These are phyloP conservation scores for Populus deltoides DNA, from an alignment of 345 rosid species.

Conservation along the genomic window DNA sequence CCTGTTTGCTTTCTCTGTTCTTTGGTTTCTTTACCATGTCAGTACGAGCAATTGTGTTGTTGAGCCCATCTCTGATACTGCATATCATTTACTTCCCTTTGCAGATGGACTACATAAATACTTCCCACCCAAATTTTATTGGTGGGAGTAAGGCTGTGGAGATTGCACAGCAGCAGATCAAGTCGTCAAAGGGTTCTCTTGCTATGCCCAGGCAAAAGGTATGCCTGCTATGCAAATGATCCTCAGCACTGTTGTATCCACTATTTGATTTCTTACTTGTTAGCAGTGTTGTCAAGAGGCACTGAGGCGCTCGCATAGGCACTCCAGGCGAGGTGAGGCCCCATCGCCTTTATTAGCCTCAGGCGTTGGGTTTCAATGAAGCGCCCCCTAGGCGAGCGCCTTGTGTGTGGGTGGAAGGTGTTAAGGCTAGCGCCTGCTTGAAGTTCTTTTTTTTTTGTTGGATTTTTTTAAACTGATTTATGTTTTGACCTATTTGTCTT, in stretches of 20 bases:
- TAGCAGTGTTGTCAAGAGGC: too few relatives aligned
- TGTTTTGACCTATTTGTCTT: too few relatives aligned
- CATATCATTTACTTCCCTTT: not conserved
- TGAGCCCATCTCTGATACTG: not conserved
- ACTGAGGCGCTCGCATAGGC: too few relatives aligned
- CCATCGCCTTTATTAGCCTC: too few relatives aligned
- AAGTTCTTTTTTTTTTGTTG: too few relatives aligned
- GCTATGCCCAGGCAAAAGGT: conserved; percentile 70
- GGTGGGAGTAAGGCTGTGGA: conserved; percentile 96
- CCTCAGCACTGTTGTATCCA: not conserved
- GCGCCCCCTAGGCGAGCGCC: too few relatives aligned
- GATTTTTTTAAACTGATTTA: too few relatives aligned
- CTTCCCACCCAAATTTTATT: conserved; percentile 86
- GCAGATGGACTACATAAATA: conserved; percentile 96
- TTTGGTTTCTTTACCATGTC: not conserved
- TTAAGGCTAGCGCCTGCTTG: too few relatives aligned
- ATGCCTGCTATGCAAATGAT: conserved; percentile 5
- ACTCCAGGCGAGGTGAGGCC: too few relatives aligned
- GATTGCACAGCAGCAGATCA: conserved; percentile 65
- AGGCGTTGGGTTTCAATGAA: too few relatives aligned
- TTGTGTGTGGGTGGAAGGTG: too few relatives aligned
- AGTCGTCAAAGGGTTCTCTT: conserved; percentile 55
- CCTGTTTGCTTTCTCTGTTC: not conserved
- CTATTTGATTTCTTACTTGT: not conserved
- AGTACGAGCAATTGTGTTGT: not conserved